Base-by-base conservation (phyloP, 805 yeast genomes). In the Ogataea nitratoaversa region DNA sequence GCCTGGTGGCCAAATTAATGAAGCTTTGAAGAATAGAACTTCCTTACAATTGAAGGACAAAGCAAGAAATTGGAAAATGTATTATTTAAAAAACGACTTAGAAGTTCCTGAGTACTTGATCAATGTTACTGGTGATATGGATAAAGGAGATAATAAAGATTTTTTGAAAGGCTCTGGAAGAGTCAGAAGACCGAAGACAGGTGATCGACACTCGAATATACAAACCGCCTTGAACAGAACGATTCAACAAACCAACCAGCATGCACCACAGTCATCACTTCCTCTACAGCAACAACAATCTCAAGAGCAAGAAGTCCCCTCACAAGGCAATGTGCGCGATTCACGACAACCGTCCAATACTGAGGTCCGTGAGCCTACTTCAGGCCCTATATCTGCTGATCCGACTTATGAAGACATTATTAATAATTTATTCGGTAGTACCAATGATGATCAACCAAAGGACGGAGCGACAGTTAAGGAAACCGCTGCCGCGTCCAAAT, bases 11-110 rank as follows among this genome's bases (percentile, higher is more conserved):
- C 74, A 82, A 34, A 72, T 84, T 19, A 79, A 82, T 30, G 98
- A 93, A 59, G 77, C 81, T 1, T 70, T 93, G 50, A 91, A 88
- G 62, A 85, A 88, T 58, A 71, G 99, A 57, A 82, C 84, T 4
- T 95, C 89, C 54, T 87, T 91, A 14, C 99, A 93, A 59, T 71
- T 93, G 43, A 93, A 93, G 61, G 99, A 93, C 59, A 93, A 93
- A 59, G 98, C 98, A 0, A 74, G 99, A 49, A 93, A 93, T 58
- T 84, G 96, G 88, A 93, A 93, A 59, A 76, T 90, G 76, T 81
- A 82, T 49, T 88, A 83, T 58, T 66, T 89, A 43, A 85, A 88
- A 54, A 74, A 80, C 37, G 85, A 84, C 1, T 62, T 79, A 28
- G 83, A 84, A 8, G 76, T 91, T 3, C 99, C 99, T 0, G 79